Conservation (phyloP, 108 stramenopile species). For the Craspedostauros australis region DNA sequence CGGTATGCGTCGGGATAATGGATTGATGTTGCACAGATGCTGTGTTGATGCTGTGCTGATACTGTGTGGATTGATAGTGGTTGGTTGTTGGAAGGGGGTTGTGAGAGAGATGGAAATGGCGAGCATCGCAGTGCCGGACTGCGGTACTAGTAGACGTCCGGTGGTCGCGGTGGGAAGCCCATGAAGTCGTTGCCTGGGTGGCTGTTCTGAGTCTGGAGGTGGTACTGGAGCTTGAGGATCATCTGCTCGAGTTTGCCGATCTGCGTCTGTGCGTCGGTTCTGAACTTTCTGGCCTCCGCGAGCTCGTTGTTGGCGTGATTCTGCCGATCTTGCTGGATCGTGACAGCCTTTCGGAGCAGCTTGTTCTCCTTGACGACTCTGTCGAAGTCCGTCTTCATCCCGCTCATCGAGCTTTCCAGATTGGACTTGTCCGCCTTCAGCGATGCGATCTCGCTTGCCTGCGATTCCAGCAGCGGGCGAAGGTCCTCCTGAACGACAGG, state of each 20-base stretch:
- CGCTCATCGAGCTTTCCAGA: constrained; percentile 23
- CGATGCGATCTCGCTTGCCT: constrained; percentile 55
- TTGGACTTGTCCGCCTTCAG: constrained; percentile 55
- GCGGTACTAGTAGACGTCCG: constrained; percentile 68
- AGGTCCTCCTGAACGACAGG: constrained; percentile 26
- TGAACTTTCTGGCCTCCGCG: constrained; percentile 56
- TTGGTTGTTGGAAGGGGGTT: too few species aligned
- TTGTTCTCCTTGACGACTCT: constrained; percentile 66
- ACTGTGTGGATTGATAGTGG: too few species aligned
- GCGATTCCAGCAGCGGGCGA: constrained; percentile 44
- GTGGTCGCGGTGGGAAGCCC: constrained; percentile 51
- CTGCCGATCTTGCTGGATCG: constrained; percentile 81
- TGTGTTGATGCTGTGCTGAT: too few species aligned
- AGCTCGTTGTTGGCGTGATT: constrained; percentile 56
- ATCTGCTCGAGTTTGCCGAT: constrained; percentile 79
- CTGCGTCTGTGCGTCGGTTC: constrained; percentile 57
- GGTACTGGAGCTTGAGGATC: constrained; percentile 67
- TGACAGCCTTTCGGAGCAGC: constrained; percentile 66
- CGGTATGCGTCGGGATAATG: too few species aligned
- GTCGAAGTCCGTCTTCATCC: constrained; percentile 44
- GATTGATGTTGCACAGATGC: too few species aligned
- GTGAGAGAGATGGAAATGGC: too few species aligned
- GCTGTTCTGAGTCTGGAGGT: constrained; percentile 56
- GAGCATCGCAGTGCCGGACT: too few species aligned
- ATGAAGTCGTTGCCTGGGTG: constrained; percentile 63